phyloP scores from a whole-genome alignment of 2,329 filamentous ascomycete species.

The Aspergillus cejpii region DNA sequence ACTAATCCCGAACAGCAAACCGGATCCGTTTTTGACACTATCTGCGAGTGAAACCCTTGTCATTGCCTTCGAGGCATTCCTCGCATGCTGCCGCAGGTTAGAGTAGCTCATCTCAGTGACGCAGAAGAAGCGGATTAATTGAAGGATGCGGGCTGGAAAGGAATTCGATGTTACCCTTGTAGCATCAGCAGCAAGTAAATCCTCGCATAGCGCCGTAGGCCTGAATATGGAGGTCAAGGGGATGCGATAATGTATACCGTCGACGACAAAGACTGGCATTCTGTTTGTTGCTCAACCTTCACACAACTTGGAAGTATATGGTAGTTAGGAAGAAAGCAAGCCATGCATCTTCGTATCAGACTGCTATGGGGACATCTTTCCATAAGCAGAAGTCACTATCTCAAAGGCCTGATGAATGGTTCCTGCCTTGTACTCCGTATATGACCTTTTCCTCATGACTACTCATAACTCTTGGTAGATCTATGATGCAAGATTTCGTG shows the following conservation, averaged over 20 bases:
- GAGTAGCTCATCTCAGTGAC: neutral
- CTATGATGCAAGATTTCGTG: no score
- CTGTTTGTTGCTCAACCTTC: neutral
- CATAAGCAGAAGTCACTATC: no score
- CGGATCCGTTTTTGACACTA: conserved; percentile 41
- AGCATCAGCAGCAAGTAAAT: neutral
- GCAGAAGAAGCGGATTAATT: neutral
- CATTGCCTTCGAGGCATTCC: neutral
- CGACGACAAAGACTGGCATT: conserved; percentile 14
- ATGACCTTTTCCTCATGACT: no score
- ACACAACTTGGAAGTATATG: neutral
- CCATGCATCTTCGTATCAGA: no score
- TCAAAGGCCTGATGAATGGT: no score
- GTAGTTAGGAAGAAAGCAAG: neutral
- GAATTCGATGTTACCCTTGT: neutral
- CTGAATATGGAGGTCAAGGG: conserved; percentile 8
- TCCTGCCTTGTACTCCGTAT: no score
- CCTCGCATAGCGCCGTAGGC: neutral
- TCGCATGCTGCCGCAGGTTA: neutral
- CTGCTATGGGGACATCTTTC: no score
- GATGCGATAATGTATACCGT: conserved; percentile 9
- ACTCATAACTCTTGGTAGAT: no score
- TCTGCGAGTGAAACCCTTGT: neutral
- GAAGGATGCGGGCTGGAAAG: neutral
- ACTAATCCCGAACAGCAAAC: neutral